Base-by-base conservation (phyloP, 2,329 filamentous ascomycete genomes). In the Colletotrichum magnum region DNA sequence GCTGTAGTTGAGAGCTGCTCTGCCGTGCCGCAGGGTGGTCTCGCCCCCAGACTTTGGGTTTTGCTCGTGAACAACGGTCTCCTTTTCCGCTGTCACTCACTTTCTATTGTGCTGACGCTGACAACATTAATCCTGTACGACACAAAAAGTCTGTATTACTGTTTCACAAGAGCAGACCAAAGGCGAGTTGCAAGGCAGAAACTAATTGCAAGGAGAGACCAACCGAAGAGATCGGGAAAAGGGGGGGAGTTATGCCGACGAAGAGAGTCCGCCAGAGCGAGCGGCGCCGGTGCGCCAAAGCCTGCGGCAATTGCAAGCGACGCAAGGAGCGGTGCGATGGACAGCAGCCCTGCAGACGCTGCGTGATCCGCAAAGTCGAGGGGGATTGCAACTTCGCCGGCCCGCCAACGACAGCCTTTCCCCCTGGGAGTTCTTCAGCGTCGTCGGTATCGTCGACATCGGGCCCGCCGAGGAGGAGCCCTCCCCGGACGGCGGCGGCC, bases 291-390 rank as follows among this genome's bases (percentile, higher is more conserved):
- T 77, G 76, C 60, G 69, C 69, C 24, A 68, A 72, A 41, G 76
- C 75, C 28, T 77, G 76, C 63, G 48, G 54, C 16, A 76, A 59
- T 57, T 77, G 76, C 65, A 77, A 76, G 65, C 74, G 74, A 6
- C 74, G 76, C 39, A 77, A 78, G 47, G 74, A 78, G 59, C 74
- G 75, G 12, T 78, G 76, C 68, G 74, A 77, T 36, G 76, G 75
- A 43, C 68, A 60, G 5, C 72, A 70, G 51, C 75, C 76, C 9
- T 78, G 76, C 57, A 58, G 71, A 43, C 72, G 76, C 28, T 78
- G 76, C 66, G 63, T 72, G 26, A 60, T 64, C 6, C 73, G 76
- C 15, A 61, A 71, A 32, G 73, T 76, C 15, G 60, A 66, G 18
- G 59, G 48, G 54, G 70, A 73, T 7, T 77, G 76, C 69, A 60